Conservation (phyloP, 768 basidiomycete genomes). For the Kondoa malvinella region DNA sequence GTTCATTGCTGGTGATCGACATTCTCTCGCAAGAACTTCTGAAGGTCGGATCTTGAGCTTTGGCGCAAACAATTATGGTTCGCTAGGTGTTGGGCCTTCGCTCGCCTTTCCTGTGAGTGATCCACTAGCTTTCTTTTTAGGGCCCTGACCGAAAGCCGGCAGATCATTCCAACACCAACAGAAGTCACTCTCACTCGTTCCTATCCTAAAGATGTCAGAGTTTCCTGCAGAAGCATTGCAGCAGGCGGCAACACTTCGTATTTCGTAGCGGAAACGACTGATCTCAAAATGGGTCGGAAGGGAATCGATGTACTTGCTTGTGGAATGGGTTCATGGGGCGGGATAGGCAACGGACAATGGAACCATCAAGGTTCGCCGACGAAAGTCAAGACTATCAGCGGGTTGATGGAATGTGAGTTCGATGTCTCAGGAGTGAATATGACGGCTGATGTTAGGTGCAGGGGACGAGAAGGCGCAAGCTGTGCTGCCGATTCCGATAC, state of each 20-base stretch:
- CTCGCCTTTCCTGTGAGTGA: constrained; percentile 31
- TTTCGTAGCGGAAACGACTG: constrained; percentile 50
- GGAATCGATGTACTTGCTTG: constrained; percentile 49
- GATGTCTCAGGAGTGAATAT: neutral
- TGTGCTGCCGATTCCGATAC: constrained; percentile 21
- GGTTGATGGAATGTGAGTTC: constrained; percentile 62
- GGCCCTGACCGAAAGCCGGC: constrained; percentile 29
- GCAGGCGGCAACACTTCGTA: constrained; percentile 63
- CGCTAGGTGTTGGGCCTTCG: constrained; percentile 48
- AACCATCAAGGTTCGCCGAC: constrained; percentile 36
- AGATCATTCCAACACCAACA: constrained; percentile 57
- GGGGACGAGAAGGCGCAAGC: constrained; percentile 18
- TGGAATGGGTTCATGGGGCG: constrained; percentile 67
- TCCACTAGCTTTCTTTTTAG: neutral
- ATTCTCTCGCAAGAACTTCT: constrained; percentile 46
- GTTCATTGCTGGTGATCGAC: constrained; percentile 53
- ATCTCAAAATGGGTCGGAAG: constrained; percentile 9
- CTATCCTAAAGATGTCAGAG: constrained; percentile 39
- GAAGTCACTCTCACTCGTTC: constrained; percentile 59
- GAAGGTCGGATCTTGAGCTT: constrained; percentile 64
- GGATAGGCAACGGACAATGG: constrained; percentile 20
- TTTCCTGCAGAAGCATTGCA: constrained; percentile 47
- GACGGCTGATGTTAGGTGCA: neutral
- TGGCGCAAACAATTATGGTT: constrained; percentile 81
- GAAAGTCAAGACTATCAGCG: constrained; percentile 61